These are phyloP conservation scores for Eremomyces bilateralis DNA, from an alignment of 495 filamentous ascomycete genomes.

Conservation along the genomic window DNA sequence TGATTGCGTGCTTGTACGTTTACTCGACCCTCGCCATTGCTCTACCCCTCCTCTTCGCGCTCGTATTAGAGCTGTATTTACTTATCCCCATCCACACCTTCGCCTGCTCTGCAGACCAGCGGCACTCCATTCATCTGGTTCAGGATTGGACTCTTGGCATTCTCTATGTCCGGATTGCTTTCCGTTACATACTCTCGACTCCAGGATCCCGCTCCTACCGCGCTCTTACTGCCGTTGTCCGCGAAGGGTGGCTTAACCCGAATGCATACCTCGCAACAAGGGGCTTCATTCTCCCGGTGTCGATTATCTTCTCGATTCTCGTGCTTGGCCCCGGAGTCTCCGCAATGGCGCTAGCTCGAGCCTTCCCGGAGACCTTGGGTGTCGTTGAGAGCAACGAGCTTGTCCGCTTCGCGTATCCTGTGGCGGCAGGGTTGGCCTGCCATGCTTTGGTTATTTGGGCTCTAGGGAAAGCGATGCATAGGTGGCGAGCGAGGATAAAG, in stretches of 20 bases:
- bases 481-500: slow-evolving; percentile 63
- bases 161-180: slow-evolving; percentile 73
- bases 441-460: slow-evolving; percentile 24
- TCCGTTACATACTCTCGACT: slow-evolving; percentile 41
- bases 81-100: slow-evolving; percentile 79
- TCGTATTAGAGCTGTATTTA: slow-evolving; percentile 71
- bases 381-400: neutral
- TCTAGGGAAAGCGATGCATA: slow-evolving; percentile 26
- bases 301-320: slow-evolving; percentile 32
- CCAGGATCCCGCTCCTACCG: slow-evolving; percentile 44
- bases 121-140: slow-evolving; percentile 66
- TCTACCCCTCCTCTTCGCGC: slow-evolving; percentile 62
- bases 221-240: slow-evolving; percentile 53
- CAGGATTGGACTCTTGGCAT: slow-evolving; percentile 90
- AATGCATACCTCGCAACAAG: slow-evolving; percentile 59
- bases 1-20: slow-evolving; percentile 62
- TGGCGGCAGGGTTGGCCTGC: slow-evolving; percentile 25
- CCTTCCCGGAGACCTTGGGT: neutral
- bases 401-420: slow-evolving; percentile 6
- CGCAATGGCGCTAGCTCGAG: slow-evolving; percentile 1
- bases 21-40: slow-evolving; percentile 47
- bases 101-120: slow-evolving; percentile 20
- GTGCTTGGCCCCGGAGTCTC: slow-evolving; percentile 35
- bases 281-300: slow-evolving; percentile 55
- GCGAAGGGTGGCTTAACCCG: slow-evolving; percentile 61